These are phyloP conservation scores for Penicillium lividum DNA, from an alignment of 495 filamentous ascomycete species.

Conservation along the genomic window DNA sequence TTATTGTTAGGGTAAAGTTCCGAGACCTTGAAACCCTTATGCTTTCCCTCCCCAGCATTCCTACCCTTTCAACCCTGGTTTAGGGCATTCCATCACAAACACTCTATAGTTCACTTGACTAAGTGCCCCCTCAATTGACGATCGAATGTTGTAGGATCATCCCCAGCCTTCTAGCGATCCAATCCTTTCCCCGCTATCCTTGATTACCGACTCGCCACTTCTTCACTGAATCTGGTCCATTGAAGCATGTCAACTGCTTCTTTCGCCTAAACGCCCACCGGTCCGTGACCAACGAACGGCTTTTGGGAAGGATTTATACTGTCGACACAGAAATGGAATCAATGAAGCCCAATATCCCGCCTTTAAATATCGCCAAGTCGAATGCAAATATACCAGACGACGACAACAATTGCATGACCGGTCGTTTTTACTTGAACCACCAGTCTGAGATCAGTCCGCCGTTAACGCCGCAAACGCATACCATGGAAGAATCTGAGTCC, in stretches of 20 bases:
- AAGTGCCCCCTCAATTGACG: constrained; percentile 28
- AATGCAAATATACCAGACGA: constrained; percentile 49
- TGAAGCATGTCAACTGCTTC: constrained; percentile 39
- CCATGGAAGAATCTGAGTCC: constrained; percentile 43
- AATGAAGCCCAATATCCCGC: constrained; percentile 62
- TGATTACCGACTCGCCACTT: constrained; percentile 16
- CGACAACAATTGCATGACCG: constrained; percentile 16
- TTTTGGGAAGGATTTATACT: constrained; percentile 1
- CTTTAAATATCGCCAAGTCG: constrained; percentile 69
- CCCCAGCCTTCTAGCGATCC: constrained; percentile 29
- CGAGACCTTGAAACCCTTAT: constrained; percentile 7
- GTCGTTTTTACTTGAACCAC: constrained; percentile 33
- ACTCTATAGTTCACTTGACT: constrained; percentile 17
- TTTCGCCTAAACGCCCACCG: constrained; percentile 31
- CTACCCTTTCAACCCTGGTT: constrained; percentile 23
- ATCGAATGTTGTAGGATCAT: constrained; percentile 28
- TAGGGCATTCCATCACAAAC: constrained; percentile 29
- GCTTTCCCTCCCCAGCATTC: constrained; percentile 35
- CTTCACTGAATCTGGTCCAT: constrained; percentile 8
- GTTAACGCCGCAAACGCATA: constrained; percentile 61
- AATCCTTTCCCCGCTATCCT: constrained; percentile 19
- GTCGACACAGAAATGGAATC: constrained; percentile 35
- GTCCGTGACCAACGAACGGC: constrained; percentile 36
- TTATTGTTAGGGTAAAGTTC: constrained; percentile 19
- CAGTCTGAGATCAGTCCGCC: constrained; percentile 68